Percentiles rank a stretch among this genome's conserved stretches.
Conservation (phyloP, 2,329 filamentous ascomycete genomes). For the Gaeumannomyces sp. region DNA sequence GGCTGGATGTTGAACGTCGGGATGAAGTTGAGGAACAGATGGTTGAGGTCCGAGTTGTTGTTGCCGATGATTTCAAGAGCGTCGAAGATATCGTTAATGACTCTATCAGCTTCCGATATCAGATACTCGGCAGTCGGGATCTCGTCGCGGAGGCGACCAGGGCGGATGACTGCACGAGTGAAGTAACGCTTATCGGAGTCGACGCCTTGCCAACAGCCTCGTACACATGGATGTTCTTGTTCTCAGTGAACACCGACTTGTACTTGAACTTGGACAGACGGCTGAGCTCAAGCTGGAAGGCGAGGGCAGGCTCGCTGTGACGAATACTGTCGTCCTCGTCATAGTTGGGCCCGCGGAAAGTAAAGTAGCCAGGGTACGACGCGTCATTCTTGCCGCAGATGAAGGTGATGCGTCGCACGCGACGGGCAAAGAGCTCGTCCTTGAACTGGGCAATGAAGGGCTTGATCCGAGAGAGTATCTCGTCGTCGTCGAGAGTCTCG, state of each 20-base stretch:
- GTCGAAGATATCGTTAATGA: slow-evolving; percentile 97
- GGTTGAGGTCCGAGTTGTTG: slow-evolving; percentile 98
- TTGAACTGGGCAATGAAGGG: slow-evolving; percentile 74
- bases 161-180: slow-evolving; percentile 88
- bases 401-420: slow-evolving; percentile 87
- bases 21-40: slow-evolving; percentile 99
- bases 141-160: slow-evolving; percentile 89
- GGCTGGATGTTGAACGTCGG: slow-evolving; percentile 91
- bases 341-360: slow-evolving; percentile 89
- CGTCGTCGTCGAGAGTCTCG: slow-evolving; percentile 75
- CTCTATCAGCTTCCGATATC: slow-evolving; percentile 90
- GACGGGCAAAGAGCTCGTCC: slow-evolving; percentile 73
- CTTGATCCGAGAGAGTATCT: slow-evolving; percentile 70
- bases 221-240: slow-evolving; percentile 98
- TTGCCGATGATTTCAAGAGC: slow-evolving; percentile 97
- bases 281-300: slow-evolving; percentile 96
- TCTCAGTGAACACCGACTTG: slow-evolving; percentile 97
- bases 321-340: slow-evolving; percentile 91
- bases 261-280: slow-evolving; percentile 96
- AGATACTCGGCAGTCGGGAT: slow-evolving; percentile 98
- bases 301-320: slow-evolving; percentile 91
- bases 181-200: slow-evolving; percentile 99
- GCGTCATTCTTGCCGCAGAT: slow-evolving; percentile 93
- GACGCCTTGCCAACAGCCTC: slow-evolving; percentile 89
- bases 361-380: slow-evolving; percentile 94